Conservation (phyloP, 257 asterid species). For the Salvia splendens region DNA sequence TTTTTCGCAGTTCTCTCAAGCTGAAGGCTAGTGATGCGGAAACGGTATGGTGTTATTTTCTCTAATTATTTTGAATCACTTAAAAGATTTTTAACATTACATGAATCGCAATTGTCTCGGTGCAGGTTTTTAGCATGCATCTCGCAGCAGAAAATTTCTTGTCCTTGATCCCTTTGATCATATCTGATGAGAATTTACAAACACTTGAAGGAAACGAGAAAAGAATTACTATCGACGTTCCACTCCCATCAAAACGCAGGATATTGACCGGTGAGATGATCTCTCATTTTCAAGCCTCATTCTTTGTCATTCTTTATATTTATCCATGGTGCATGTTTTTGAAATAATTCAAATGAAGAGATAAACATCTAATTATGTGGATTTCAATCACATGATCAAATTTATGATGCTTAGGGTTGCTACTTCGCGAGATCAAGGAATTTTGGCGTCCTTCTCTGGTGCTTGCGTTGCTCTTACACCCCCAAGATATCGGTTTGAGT, state of each 20-base stretch:
- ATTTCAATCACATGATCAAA: constrained; percentile 11
- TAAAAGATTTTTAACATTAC: background rate
- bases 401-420: constrained; percentile 53
- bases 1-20: constrained; percentile 75
- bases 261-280: constrained; percentile 57
- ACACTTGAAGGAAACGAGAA: constrained; percentile 58
- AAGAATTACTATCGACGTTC: constrained; percentile 54
- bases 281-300: constrained; percentile 16
- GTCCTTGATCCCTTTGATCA: constrained; percentile 61
- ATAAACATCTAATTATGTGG: too few species aligned
- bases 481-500: constrained; percentile 37
- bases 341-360: constrained; percentile 2
- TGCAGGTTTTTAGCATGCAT: constrained; percentile 78
- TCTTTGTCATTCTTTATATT: background rate
- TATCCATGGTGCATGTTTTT: background rate
- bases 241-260: constrained; percentile 59
- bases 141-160: constrained; percentile 50
- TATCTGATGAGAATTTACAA: constrained; percentile 45
- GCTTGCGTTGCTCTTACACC: constrained; percentile 60
- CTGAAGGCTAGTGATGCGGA: constrained; percentile 75
- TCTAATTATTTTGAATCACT: constrained; percentile 1
- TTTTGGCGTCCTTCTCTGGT: constrained; percentile 74
- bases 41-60: constrained; percentile 40
- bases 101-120: constrained; percentile 8
- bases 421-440: constrained; percentile 77